Base-by-base conservation (phyloP, 2,329 filamentous ascomycete species). In the Orbilia javanica region DNA sequence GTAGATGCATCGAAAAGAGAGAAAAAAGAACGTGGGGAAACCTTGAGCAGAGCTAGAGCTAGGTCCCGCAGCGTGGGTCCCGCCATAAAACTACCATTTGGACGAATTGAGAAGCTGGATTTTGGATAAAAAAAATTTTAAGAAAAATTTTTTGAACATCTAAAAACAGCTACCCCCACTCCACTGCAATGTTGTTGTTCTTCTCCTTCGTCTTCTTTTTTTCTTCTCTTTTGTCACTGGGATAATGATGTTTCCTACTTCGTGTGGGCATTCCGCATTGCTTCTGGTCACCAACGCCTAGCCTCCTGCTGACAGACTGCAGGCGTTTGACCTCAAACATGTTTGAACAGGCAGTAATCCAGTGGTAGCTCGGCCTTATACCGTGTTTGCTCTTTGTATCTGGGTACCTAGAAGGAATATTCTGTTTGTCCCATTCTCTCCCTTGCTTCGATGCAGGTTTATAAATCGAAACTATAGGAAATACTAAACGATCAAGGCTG, bases 211-310 rank as follows among this genome's bases (percentile, higher is more conserved):
- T n/a, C n/a, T 63, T 27, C 15, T n/a, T 53, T 31, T 53, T 50
- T 18, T 8, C 18, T 52, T 34, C 64, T 39, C 25, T 68, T 50
- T 66, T 18, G 36, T 66, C 39, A 55, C 62, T 36, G 29, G 50
- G 48, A 13, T 18, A 46, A 48, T 25, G 31, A 50, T 66, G 50
- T 73, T 29, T 60, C 60, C 44, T 50, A 62, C 67, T 73, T 66
- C 69, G 62, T 73, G 69, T 78, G 52, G 60, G 62, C 74, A 78
- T 78, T 78, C 74, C 67, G 50, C 46, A 67, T 78, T 72, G 62
- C 55, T 66, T 44, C 66, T 64, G 55, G 57, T 46, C 50, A 36
- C 60, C 18, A 63, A 52, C 74, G 8, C 46, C 25, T 39, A 4
- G 67, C 50, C 60, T 66, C 55, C 60, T 64, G 55, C 48, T 63